A percentile compares a stretch with the other conserved stretches of the same genome.
phyloP scores from a whole-genome alignment of 768 basidiomycete species.

The Xerocomus spinulosus region DNA sequence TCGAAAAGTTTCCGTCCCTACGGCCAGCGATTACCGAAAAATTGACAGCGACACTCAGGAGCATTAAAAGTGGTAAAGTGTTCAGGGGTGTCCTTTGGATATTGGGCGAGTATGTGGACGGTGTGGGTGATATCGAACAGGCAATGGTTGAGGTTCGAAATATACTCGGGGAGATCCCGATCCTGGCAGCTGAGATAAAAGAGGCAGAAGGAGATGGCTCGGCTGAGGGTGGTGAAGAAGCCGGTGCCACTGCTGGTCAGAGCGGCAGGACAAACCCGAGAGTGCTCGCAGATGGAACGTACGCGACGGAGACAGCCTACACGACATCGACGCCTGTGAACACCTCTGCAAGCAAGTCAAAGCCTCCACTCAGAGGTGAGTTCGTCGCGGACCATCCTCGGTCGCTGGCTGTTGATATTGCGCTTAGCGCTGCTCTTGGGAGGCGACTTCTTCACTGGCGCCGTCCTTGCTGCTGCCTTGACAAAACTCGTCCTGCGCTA shows the following conservation, averaged over 20 bases:
- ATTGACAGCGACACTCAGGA: slow-evolving; percentile 71
- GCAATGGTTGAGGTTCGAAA: slow-evolving; percentile 77
- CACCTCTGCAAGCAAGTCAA: slow-evolving; percentile 81
- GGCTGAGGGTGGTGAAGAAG: slow-evolving; percentile 45
- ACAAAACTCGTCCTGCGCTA: slow-evolving; percentile 88
- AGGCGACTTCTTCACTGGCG: slow-evolving; percentile 96
- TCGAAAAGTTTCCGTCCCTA: slow-evolving; percentile 92
- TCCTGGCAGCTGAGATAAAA: slow-evolving; percentile 84
- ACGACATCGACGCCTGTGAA: slow-evolving; percentile 55
- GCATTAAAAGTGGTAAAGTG: slow-evolving; percentile 95
- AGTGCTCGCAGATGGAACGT: slow-evolving; percentile 94
- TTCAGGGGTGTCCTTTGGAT: slow-evolving; percentile 98
- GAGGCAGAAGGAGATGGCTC: slow-evolving; percentile 57
- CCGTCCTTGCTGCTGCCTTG: slow-evolving; percentile 83
- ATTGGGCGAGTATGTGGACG: slow-evolving; percentile 89
- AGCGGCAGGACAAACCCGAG: slow-evolving; percentile 54
- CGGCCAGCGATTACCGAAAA: slow-evolving; percentile 81
- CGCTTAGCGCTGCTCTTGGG: slow-evolving; percentile 74
- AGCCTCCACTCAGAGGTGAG: slow-evolving; percentile 84
- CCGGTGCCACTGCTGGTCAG: slow-evolving; percentile 32
- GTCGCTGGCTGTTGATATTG: neutral
- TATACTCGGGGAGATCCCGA: slow-evolving; percentile 95
- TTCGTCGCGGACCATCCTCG: neutral
- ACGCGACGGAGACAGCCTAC: slow-evolving; percentile 94
- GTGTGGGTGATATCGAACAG: slow-evolving; percentile 58